These are phyloP conservation scores for Geoglossum glabrum DNA, from an alignment of 495 filamentous ascomycete genomes.

Conservation along the genomic window DNA sequence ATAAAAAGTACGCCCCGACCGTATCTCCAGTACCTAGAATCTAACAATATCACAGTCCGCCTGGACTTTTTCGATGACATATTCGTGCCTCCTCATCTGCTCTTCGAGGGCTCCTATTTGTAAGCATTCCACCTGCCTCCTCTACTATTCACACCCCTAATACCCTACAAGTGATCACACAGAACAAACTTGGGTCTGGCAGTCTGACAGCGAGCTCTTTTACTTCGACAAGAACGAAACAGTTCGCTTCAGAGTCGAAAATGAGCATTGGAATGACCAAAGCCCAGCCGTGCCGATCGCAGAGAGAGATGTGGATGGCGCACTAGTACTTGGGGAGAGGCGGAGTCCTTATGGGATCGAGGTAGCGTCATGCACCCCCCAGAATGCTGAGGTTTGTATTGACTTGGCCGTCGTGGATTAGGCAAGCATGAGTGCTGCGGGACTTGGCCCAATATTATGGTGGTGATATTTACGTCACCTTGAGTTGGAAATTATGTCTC, in stretches of 20 bases:
- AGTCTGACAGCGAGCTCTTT: slow-evolving; percentile 43
- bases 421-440: slow-evolving; percentile 6
- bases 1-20: slow-evolving; percentile 41
- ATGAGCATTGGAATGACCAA: slow-evolving; percentile 78
- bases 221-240: slow-evolving; percentile 78
- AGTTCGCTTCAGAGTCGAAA: slow-evolving; percentile 63
- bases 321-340: neutral
- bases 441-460: slow-evolving; percentile 5
- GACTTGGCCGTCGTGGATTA: neutral
- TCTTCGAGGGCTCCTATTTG: slow-evolving; percentile 58
- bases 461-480: no score
- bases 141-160: neutral
- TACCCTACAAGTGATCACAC: slow-evolving; percentile 30
- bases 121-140: slow-evolving; percentile 22
- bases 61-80: slow-evolving; percentile 88
- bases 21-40: neutral
- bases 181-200: slow-evolving; percentile 69
- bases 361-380: neutral
- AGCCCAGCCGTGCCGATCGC: slow-evolving; percentile 39
- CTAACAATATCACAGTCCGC: slow-evolving; percentile 31
- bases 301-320: neutral
- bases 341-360: slow-evolving; percentile 4
- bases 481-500: no score
- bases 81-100: slow-evolving; percentile 45
- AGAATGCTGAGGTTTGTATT: neutral